phyloP scores from a whole-genome alignment of 805 yeast species.

The Diddensiella santjacobensis region DNA sequence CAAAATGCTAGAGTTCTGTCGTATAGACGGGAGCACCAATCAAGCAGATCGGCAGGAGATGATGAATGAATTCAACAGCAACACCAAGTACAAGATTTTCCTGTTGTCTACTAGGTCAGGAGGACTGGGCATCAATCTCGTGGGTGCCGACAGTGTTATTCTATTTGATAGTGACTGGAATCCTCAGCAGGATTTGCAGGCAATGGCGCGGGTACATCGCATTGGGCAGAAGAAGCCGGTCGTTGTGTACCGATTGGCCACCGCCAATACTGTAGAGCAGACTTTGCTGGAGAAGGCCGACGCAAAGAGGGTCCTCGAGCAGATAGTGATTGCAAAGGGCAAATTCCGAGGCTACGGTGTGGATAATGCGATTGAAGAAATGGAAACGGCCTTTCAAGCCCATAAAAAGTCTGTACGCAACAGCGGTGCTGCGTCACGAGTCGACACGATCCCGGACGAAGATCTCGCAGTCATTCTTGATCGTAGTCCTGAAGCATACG shows the following conservation, averaged over 20 bases:
- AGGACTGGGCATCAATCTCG: conserved; percentile 92
- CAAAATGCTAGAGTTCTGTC: conserved; percentile 44
- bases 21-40: conserved; percentile 73
- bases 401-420: conserved; percentile 5
- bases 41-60: conserved; percentile 64
- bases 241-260: conserved; percentile 80
- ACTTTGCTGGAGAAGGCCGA: conserved; percentile 73
- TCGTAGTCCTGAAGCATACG: conserved; percentile 19
- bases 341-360: conserved; percentile 28
- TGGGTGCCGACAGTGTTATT: conserved; percentile 99
- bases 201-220: conserved; percentile 99
- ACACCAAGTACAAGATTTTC: conserved; percentile 46
- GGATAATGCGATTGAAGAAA: conserved; percentile 4
- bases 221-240: conserved; percentile 99
- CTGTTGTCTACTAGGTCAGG: conserved; percentile 90
- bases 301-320: conserved; percentile 73
- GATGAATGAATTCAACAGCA: conserved; percentile 50
- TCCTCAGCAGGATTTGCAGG: conserved; percentile 98
- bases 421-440: no score
- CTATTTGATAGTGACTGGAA: conserved; percentile 99
- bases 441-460: conserved; percentile 10
- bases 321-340: conserved; percentile 67
- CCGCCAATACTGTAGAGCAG: conserved; percentile 80
- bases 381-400: conserved; percentile 8
- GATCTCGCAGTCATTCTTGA: conserved; percentile 19